These are phyloP conservation scores for Saprolegnia diclina DNA, from an alignment of 352 stramenopile genomes.

Conservation along the genomic window DNA sequence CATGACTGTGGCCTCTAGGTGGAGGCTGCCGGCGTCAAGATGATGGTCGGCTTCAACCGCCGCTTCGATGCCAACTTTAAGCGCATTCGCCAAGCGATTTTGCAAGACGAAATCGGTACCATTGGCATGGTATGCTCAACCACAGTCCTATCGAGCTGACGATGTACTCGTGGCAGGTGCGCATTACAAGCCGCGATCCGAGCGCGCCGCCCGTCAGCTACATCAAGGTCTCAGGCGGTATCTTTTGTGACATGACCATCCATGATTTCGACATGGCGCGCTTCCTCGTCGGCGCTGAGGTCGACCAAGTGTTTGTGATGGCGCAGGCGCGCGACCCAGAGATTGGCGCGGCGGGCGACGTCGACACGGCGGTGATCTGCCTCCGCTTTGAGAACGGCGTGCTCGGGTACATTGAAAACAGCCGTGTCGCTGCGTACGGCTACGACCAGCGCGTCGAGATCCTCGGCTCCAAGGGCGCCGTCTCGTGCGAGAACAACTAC, in stretches of 20 bases:
- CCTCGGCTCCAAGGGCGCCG: constrained; percentile 88
- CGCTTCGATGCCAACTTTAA: constrained; percentile 93
- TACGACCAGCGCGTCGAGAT: constrained; percentile 94
- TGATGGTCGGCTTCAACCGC: constrained; percentile 93
- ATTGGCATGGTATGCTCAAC: constrained; percentile 63
- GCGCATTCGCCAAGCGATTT: constrained; percentile 78
- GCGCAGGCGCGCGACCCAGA: constrained; percentile 46
- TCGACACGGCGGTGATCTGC: constrained; percentile 87
- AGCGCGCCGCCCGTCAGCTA: constrained; percentile 41
- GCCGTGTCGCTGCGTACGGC: constrained; percentile 88
- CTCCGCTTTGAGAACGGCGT: constrained; percentile 88
- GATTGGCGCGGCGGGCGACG: constrained; percentile 75
- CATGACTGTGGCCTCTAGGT: constrained; percentile 16
- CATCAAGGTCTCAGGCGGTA: constrained; percentile 70
- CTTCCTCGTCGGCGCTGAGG: constrained; percentile 82
- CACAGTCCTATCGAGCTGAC: background rate
- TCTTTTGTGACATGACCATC: constrained; percentile 95
- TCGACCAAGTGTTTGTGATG: constrained; percentile 68
- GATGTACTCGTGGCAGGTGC: constrained; percentile 20
- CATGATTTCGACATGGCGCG: constrained; percentile 94
- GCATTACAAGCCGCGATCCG: constrained; percentile 63
- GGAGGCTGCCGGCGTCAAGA: constrained; percentile 71
- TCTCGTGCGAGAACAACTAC: constrained; percentile 90
- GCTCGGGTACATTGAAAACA: constrained; percentile 93
- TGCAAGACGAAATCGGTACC: constrained; percentile 83